Conservation (phyloP, 495 filamentous ascomycete genomes). For the Daldinia vernicosa region DNA sequence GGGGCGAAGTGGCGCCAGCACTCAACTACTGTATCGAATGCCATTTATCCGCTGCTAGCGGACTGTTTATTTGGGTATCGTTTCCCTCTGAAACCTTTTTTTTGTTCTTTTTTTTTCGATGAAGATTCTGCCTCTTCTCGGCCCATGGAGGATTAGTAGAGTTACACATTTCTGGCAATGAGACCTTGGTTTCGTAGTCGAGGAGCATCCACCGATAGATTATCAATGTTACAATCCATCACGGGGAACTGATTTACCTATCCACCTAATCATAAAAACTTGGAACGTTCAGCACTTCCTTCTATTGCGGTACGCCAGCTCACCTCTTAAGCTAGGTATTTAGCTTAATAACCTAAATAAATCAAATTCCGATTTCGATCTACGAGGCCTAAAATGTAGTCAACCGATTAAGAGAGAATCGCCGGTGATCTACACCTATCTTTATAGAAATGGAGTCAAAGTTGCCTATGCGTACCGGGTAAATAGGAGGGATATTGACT, state of each 20-base stretch:
- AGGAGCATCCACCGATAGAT: conserved; percentile 18
- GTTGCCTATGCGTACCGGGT: neutral
- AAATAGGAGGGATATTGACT: neutral
- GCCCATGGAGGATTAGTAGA: conserved; percentile 10
- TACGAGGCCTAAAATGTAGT: neutral
- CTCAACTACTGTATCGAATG: conserved; percentile 19
- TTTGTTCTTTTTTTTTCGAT: conserved; percentile 4
- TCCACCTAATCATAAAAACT: neutral
- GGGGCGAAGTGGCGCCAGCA: conserved; percentile 24
- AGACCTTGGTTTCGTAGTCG: conserved; percentile 13
- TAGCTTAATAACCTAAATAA: neutral
- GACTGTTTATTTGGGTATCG: conserved; percentile 10
- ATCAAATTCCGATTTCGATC: neutral
- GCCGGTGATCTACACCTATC: neutral
- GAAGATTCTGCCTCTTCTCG: conserved; percentile 19
- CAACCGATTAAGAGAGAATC: neutral
- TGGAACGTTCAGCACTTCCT: neutral
- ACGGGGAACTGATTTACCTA: conserved; percentile 7
- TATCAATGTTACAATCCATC: conserved; percentile 8
- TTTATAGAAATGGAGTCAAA: neutral
- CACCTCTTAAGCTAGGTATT: too few species aligned
- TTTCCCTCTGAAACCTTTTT: neutral
- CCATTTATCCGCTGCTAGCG: conserved; percentile 27
- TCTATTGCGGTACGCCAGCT: neutral
- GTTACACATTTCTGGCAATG: conserved; percentile 27